Evolutionary conservation across 345 rosid species (phyloP), one percentile per base, ranked within the genome.

Genomic region (Gossypioides kirkii): DNA sequence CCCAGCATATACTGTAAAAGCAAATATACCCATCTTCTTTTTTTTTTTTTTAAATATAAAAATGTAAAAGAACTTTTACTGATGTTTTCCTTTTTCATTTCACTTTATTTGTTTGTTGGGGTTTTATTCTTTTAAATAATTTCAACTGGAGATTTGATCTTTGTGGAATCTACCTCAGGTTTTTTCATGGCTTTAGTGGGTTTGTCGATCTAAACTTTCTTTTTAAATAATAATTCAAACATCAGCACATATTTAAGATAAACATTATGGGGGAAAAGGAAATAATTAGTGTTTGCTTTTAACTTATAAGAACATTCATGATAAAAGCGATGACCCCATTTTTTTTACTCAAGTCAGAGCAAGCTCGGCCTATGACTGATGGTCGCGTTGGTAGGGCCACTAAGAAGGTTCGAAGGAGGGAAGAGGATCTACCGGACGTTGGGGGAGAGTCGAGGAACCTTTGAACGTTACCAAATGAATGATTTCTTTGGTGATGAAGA

Each of bases 1-100:
- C 84, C 25, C 8, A 41, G 84, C 74, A 84, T 84, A 84, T 84
- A n/a, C 87, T 77, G 73, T 20, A 11, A 73, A 32, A 63, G 42
- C 77, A 61, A 23, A 47, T 38, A n/a, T 69, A 10, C 1, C 61
- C 0, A 16, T 32, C 62, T 65, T 54, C 36, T 59, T 10, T 8
- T 50, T 10, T 43, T 38, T 60, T 20, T 50, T 47, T 47, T n/a
- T n/a, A n/a, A 43, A 43, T 8, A 17, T 16, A 52, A 14, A 4
- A 6, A 14, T 49, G 1, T 2, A 17, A 17, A 17, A 54, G 3
- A 2, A 22, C 14, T 22, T 52, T 36, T 42, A 46, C 18, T 78
- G 55, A 62, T 74, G 54, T 74, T 78, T 71, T 46, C 23, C 42
- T 2, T 49, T 9, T 47, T 46, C 56, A 46, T 67, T 67, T 47